Evolutionary conservation across 73 alveolate species (phyloP), one percentile per base, ranked within the genome.

Genomic region (Symbiodinium natans): DNA sequence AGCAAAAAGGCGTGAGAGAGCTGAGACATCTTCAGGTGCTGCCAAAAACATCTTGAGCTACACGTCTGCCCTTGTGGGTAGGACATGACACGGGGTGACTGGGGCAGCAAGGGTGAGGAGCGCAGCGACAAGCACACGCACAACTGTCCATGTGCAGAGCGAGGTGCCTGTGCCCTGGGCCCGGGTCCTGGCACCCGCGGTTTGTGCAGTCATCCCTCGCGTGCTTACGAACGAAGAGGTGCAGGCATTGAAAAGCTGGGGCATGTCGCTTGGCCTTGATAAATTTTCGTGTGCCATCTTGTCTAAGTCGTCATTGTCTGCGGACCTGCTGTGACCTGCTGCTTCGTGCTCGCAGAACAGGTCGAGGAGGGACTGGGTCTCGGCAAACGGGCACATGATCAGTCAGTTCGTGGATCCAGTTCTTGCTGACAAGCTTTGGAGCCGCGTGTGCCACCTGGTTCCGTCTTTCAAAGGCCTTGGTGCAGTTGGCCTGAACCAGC

Each of bases 401-500:
- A 41, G 52, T 82, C 97, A 90, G 41, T 68, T 90, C 77, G 38
- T 40, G 11, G 97, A 90, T 71, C 82, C 89, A 4, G 77, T 90
- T 27, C 87, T 90, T n/a, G 77, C 97, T 42, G 41, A 59, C 56
- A 90, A 90, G 25, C 88, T 90, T 40, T 90, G 97, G 97, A 41
- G 75, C 77, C 97, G 97, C 25, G 97, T 90, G 36, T 27, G 38
- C 54, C 89, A 71, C 40, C 40, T 90, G 31, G 48, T 90, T 42
- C 97, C 97, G 11, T 3, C 15, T 25, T 36, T 68, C 82, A 9
- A 73, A 31, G 40, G 41, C 85, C 31, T 13, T 38, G 52, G 10
- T 11, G 88, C 97, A n/a, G 75, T 40, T 8, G 97, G 97, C 31
- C 54, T 90, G 46, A 90, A 90, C 23, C 89, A 90, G 77, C 97